Conservation (phyloP, 768 basidiomycete species). For the Harrya chromipes region DNA sequence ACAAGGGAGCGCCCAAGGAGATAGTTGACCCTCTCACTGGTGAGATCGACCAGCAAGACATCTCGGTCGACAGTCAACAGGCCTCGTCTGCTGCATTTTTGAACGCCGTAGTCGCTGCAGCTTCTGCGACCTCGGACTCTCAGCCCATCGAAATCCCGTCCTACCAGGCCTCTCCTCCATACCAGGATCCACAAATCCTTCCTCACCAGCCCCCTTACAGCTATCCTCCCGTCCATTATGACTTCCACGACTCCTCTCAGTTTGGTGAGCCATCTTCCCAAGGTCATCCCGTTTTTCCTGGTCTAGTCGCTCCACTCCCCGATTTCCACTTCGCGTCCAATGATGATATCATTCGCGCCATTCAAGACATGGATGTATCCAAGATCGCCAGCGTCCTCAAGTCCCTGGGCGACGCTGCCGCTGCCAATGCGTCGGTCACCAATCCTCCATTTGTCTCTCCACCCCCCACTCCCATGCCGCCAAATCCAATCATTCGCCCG, state of each 20-base stretch:
- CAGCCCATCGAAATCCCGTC: constrained; percentile 27
- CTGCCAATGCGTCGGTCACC: constrained; percentile 35
- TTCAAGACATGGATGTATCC: constrained; percentile 67
- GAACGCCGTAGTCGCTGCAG: constrained; percentile 63
- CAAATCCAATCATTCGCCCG: constrained; percentile 29
- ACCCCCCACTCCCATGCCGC: constrained; percentile 19
- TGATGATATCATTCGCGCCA: constrained; percentile 69
- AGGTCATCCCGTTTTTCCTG: constrained; percentile 28
- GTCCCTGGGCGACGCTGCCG: constrained; percentile 57
- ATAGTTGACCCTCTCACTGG: constrained; percentile 33
- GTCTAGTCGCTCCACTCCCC: constrained; percentile 23
- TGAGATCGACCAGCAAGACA: constrained; percentile 23
- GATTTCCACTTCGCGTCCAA: constrained; percentile 51
- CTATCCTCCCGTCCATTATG: constrained; percentile 30
- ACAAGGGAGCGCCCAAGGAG: constrained; percentile 33
- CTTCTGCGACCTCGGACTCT: constrained; percentile 46
- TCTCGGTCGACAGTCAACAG: constrained; percentile 34
- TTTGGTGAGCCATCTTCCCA: constrained; percentile 26
- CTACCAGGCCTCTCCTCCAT: constrained; percentile 32
- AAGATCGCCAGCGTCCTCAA: constrained; percentile 68
- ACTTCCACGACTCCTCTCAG: constrained; percentile 27
- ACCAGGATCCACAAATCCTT: constrained; percentile 32
- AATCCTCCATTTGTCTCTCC: constrained; percentile 21
- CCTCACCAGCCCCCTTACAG: constrained; percentile 25
- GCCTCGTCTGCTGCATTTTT: constrained; percentile 57